A percentile compares a stretch with the other conserved stretches of the same genome.
These are phyloP conservation scores for Paxillus rubicundulus DNA, from an alignment of 768 basidiomycete genomes.

Conservation along the genomic window DNA sequence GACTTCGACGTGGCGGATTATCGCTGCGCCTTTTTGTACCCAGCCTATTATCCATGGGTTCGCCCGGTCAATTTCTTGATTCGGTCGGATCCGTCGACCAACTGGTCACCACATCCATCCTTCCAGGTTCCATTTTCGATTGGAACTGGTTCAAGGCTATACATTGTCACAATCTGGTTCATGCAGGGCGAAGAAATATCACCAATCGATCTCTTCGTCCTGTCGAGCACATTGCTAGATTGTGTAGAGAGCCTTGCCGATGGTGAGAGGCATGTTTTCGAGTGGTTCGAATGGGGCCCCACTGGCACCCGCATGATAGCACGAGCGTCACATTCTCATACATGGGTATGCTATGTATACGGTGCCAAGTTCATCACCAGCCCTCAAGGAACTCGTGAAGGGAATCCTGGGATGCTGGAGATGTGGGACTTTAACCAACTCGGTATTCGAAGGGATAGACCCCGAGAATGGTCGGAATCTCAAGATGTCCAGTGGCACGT, in stretches of 20 bases:
- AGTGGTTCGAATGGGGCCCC: slow-evolving; percentile 56
- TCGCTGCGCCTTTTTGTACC: slow-evolving; percentile 42
- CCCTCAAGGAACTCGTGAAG: slow-evolving; percentile 9
- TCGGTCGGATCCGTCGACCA: slow-evolving; percentile 54
- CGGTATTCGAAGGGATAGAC: slow-evolving; percentile 31
- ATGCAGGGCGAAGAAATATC: slow-evolving; percentile 24
- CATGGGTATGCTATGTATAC: slow-evolving; percentile 62
- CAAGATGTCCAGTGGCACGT: slow-evolving; percentile 22
- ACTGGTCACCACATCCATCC: slow-evolving; percentile 38
- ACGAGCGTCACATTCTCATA: slow-evolving; percentile 34
- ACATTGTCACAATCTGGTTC: slow-evolving; percentile 46
- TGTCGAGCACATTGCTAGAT: slow-evolving; percentile 36
- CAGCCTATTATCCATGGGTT: slow-evolving; percentile 30
- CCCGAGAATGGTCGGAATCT: slow-evolving; percentile 1
- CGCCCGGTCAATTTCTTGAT: slow-evolving; percentile 38
- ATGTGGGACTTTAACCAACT: slow-evolving; percentile 54
- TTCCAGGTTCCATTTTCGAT: slow-evolving; percentile 46
- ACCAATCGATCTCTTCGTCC: slow-evolving; percentile 42
- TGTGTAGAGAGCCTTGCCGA: slow-evolving; percentile 19
- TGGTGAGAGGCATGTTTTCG: slow-evolving; percentile 23
- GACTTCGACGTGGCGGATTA: slow-evolving; percentile 31
- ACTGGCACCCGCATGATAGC: slow-evolving; percentile 42
- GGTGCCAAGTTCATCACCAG: slow-evolving; percentile 40
- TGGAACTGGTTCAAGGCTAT: slow-evolving; percentile 41
- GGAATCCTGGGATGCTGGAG: slow-evolving; percentile 27